Evolutionary conservation across 1,139 yeast genomes (phyloP), one percentile per base, ranked within the genome.

Genomic region (Barnettozyma hawaiiensis): DNA sequence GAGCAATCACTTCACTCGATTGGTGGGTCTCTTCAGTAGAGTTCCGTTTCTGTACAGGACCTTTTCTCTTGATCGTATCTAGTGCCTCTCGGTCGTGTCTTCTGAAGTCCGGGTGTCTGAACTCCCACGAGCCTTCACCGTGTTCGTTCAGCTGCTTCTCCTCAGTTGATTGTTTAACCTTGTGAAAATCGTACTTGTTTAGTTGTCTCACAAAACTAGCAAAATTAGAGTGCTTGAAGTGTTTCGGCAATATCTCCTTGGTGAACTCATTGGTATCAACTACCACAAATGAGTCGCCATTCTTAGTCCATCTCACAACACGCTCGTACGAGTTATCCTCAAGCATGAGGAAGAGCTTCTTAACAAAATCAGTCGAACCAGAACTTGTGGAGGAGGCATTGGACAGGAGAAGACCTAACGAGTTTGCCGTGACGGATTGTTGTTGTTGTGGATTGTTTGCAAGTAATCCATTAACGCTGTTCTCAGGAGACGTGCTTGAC

Each of bases 131-230:
- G 59, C 82, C 81, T 47, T 85, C 94, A 31, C 90, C 87, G 54
- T 81, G 83, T 42, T 76, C 75, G 37, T 67, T 67, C 48, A 66
- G 69, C 46, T 70, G 70, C 44, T 76, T 79, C 53, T 78, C 69
- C 61, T 65, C 71, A 31, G 63, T 66, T 23, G 70, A 64, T 46
- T 62, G 55, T 47, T 67, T 67, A 21, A 92, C 95, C 65, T 92
- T 92, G 66, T 92, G 97, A 73, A 95, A 92, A 55, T 94, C 98
- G 59, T 92, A 92, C 70, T 92, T 90, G 69, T 92, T 92, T 55
- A 92, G 70, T 61, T 90, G 97, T 47, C 97, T 76, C 8, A 90
- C 97, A 68, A 92, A 92, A 53, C 92, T 80, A 32, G 97, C 94
- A 65, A 87, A 90, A 65, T 92, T 92, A 46, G 89, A 79, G 64